Evolutionary conservation across 148 eudicot genomes (phyloP).

Genomic region (Vaccinium darrowii): DNA sequence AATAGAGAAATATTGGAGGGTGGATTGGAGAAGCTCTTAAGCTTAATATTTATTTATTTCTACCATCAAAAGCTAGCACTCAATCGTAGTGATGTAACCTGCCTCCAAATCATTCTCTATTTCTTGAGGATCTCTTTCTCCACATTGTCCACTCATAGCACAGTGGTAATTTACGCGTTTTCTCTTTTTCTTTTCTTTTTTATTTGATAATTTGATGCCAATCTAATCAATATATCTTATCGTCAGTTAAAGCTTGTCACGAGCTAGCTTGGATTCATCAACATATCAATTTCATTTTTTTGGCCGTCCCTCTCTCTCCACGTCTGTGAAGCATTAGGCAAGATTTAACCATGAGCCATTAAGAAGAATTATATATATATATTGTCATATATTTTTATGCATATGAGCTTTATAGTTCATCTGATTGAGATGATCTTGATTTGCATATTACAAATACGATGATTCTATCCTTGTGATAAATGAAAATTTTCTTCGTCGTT

Average conservation of each 20-base stretch:
- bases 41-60: not conserved
- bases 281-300: constrained; percentile 8
- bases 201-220: constrained; percentile 5
- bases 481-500: no score
- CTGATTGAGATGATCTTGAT: not conserved
- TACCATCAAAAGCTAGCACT: constrained; percentile 12
- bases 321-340: constrained; percentile 5
- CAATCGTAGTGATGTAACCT: constrained; percentile 20
- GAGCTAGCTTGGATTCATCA: not conserved
- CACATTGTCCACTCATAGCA: not conserved
- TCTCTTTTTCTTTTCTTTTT: not conserved
- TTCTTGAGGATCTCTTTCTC: not conserved
- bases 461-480: not conserved
- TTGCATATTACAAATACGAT: not conserved
- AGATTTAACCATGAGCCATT: constrained; percentile 3
- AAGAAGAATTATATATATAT: not conserved
- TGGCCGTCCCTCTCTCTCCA: constrained; percentile 2
- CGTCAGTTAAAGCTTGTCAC: not conserved
- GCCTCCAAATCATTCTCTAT: constrained; percentile 14
- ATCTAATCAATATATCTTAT: constrained; percentile 9
- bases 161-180: constrained; percentile 1
- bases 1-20: no score
- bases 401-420: not conserved
- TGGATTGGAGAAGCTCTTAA: not conserved
- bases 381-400: not conserved